Percentiles rank a stretch among this genome's conserved stretches.
phyloP scores from a whole-genome alignment of 192 early-diverging fungal genomes.

The Backusella australiensis region DNA sequence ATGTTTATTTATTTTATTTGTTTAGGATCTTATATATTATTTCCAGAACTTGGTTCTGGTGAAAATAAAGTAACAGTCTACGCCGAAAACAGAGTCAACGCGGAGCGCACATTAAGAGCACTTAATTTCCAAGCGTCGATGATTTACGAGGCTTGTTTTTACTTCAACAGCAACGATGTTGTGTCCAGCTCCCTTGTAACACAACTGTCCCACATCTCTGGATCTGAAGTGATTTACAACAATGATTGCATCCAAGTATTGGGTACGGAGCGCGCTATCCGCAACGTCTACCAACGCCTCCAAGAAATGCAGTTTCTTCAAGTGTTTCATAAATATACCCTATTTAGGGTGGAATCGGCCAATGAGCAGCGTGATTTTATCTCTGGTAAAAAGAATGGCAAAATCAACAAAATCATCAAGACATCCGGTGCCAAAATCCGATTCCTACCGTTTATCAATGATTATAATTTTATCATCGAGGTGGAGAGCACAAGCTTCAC shows the following conservation, averaged over 20 bases:
- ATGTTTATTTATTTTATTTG: not conserved
- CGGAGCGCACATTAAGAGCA: conserved; percentile 67
- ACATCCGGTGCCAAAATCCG: conserved; percentile 64
- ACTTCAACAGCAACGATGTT: not conserved
- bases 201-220: conserved; percentile 51
- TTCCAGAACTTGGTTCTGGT: conserved; percentile 60
- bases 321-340: conserved; percentile 46
- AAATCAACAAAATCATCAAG: conserved; percentile 84
- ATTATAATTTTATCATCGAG: conserved; percentile 82
- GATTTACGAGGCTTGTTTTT: conserved; percentile 25
- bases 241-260: conserved; percentile 63
- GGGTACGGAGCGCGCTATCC: conserved; percentile 60
- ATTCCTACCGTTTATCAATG: conserved; percentile 60
- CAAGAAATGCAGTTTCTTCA: conserved; percentile 52
- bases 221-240: conserved; percentile 62
- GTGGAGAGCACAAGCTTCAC: conserved; percentile 53
- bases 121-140: conserved; percentile 54
- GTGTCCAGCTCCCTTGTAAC: conserved; percentile 31
- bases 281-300: conserved; percentile 57
- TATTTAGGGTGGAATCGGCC: conserved; percentile 73
- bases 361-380: conserved; percentile 85
- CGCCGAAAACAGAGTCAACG: conserved; percentile 69
- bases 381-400: conserved; percentile 86
- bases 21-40: conserved; percentile 46
- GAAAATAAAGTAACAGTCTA: conserved; percentile 53